These are phyloP conservation scores for Suillus placidus DNA, from an alignment of 768 basidiomycete genomes.

Conservation along the genomic window DNA sequence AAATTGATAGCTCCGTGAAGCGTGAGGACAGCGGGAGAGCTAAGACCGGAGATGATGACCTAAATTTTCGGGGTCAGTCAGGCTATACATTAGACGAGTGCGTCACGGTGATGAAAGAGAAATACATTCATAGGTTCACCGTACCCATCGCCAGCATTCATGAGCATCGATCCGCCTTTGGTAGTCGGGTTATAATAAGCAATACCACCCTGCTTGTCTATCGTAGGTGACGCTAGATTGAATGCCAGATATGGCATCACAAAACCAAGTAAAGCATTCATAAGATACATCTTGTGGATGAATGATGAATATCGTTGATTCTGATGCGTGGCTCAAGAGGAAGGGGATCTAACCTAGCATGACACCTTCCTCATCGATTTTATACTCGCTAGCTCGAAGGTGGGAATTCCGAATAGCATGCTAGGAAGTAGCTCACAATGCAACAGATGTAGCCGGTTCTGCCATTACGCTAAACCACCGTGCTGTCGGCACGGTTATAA, in stretches of 20 bases:
- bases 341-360: background rate
- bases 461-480: background rate
- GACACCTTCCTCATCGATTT: background rate
- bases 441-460: background rate
- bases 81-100: background rate
- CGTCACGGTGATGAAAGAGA: background rate
- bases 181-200: conserved; percentile 39
- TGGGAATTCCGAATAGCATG: background rate
- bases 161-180: conserved; percentile 48
- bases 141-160: conserved; percentile 38
- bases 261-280: background rate
- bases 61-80: conserved; percentile 17
- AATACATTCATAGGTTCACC: conserved; percentile 51
- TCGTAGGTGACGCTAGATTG: too few species aligned
- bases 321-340: too few species aligned
- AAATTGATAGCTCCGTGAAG: conserved; percentile 59
- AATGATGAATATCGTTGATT: background rate
- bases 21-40: conserved; percentile 58
- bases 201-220: conserved; percentile 10
- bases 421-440: background rate
- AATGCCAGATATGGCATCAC: background rate
- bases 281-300: background rate
- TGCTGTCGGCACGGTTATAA: background rate
- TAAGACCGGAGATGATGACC: conserved; percentile 69
- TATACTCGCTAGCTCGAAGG: background rate